Conservation (phyloP, 371 early-diverging fungal genomes). For the Mortierella sp. region DNA sequence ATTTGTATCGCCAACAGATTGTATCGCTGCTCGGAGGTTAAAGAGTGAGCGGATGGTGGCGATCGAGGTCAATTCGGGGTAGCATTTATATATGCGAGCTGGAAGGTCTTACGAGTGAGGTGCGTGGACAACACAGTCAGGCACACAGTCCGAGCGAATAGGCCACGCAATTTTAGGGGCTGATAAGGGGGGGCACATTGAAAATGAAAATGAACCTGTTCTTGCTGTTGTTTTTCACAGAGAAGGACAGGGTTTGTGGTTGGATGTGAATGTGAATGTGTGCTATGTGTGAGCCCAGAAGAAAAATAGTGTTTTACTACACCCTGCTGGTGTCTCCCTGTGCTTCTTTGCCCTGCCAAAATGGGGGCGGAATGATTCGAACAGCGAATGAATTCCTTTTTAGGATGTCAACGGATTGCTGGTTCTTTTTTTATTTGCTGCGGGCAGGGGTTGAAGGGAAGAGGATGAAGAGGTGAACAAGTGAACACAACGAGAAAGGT, state of each 20-base stretch:
- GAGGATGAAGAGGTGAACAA: neutral
- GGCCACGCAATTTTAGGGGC: neutral
- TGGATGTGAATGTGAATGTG: neutral
- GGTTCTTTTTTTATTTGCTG: neutral
- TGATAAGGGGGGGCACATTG: neutral
- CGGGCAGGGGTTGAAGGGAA: neutral
- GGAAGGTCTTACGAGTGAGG: neutral
- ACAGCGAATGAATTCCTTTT: neutral
- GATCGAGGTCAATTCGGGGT: conserved; percentile 1
- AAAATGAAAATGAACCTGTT: neutral
- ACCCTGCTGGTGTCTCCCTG: too few species aligned
- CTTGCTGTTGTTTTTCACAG: neutral
- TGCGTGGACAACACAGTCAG: neutral
- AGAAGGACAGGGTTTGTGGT: neutral
- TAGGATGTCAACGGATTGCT: neutral
- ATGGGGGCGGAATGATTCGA: neutral
- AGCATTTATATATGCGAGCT: neutral
- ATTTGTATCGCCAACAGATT: neutral
- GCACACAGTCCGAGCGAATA: neutral
- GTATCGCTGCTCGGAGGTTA: neutral
- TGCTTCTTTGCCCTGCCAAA: conserved; percentile 12
- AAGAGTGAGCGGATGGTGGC: neutral
- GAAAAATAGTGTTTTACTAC: neutral
- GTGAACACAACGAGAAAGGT: neutral
- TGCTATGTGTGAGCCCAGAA: neutral